Evolutionary conservation across 495 filamentous ascomycete species (phyloP), one percentile per base, ranked within the genome.

Genomic region (Pseudotulostoma volvatum): DNA sequence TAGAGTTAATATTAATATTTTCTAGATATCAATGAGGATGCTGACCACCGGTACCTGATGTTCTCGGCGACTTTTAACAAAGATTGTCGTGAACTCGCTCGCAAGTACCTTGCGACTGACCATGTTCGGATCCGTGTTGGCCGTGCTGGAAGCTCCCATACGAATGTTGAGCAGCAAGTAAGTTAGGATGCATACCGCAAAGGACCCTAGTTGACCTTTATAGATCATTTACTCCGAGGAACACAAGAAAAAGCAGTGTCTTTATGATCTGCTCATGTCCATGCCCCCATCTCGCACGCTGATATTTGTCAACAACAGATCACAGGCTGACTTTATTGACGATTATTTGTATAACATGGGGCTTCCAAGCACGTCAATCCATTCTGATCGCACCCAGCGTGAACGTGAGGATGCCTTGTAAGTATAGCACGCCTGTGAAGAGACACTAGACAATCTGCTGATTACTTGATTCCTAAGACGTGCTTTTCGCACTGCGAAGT

Each of bases 11-110:
- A 23, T 48, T 56, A 34, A 59, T 45, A n/a, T 32, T 40, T 17
- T 33, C 20, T 36, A 72, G 67, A 74, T 56, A 52, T 63, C 56
- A 90, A 93, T 34, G 75, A 82, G 36, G 83, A 94, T 47, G 80
- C 76, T 3, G 79, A 86, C 38, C 67, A 84, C 67, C 60, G 76
- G 14, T 94, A 81, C 60, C 63, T 93, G 70, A 84, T 97, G 71
- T 95, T 95, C 46, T 93, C 84, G 1, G 90, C 90, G 8, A 95
- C 90, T 0, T 96, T 96, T 52, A 77, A 81, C 15, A 81, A 78
- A 60, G 54, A 60, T 0, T 76, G 78, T 47, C 86, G 84, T 31
- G 61, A 77, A 23, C 57, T 95, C 19, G 90, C 87, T 4, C 71
- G 70, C 31, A 61, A 78, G 7, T 81, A 84, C 51, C 70, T 97